Evolutionary conservation across 75 land plant genomes (phyloP), one percentile per base, ranked within the genome.

Genomic region (Selaginella tamariscina): DNA sequence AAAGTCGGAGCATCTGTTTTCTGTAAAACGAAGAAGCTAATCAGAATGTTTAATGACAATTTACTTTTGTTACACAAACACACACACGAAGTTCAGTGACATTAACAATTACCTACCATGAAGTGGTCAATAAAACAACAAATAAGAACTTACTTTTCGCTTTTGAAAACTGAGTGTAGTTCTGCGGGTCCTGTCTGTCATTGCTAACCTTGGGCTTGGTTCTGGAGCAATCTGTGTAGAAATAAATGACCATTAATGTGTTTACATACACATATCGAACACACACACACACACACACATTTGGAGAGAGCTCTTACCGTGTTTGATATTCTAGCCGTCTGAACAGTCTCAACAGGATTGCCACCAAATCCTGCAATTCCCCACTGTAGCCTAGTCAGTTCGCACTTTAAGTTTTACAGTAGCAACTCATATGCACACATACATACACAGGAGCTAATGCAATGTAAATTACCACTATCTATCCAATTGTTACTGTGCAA

Each of bases 291-390:
- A 33, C 18, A 9, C 33, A 39, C 8, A 2, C n/a, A 2, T 28
- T n/a, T 23, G 26, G 18, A 20, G 21, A n/a, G 24, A 21, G 5
- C 1, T 57, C 78, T 71, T 66, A 76, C 78, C 33, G 75, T 29
- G 30, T 56, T 55, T 29, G 69, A 71, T 2, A 24, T 32, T 67
- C 78, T 67, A 27, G 74, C 69, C 1, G 75, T 67, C 29, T 76
- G 78, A 32, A 71, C 39, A 33, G 20, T 60, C 5, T 72, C 78
- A n/a, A 65, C 62, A 13, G 74, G 71, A 59, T 76, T 76, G 54
- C 78, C 78, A 29, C 78, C 74, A 68, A 76, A 72, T 55, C 78
- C 78, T 76, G 70, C 33, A 70, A 31, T 5, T 5, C 15, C 11
- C 15, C 49, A 39, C 49, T 39, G 49, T 39, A 39, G 15, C 49